Conservation (phyloP, 2,329 filamentous ascomycete species). For the Colletotrichum lini region DNA sequence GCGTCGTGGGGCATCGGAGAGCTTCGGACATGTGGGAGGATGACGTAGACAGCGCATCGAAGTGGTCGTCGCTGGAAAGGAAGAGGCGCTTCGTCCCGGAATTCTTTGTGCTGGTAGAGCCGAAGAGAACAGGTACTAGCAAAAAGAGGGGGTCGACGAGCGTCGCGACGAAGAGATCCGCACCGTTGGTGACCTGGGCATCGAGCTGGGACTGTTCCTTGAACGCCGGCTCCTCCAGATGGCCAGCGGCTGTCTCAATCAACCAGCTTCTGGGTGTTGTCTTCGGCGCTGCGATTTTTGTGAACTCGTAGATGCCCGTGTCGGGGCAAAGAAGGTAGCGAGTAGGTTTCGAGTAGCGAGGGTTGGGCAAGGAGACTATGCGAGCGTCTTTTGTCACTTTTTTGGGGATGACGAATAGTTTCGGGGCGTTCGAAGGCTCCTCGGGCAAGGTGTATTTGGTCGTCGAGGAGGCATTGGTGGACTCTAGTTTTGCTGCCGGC, state of each 20-base stretch:
- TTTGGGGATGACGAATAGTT: constrained; percentile 74
- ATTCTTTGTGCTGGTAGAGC: constrained; percentile 57
- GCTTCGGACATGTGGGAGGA: constrained; percentile 73
- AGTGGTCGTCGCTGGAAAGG: constrained; percentile 78
- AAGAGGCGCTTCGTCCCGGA: constrained; percentile 73
- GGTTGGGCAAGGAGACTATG: constrained; percentile 73
- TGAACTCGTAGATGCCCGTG: constrained; percentile 77
- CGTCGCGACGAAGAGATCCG: constrained; percentile 88
- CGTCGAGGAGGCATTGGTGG: constrained; percentile 46
- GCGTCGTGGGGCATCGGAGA: constrained; percentile 63
- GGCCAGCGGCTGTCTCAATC: constrained; percentile 56
- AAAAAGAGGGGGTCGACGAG: constrained; percentile 89
- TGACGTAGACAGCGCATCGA: constrained; percentile 72
- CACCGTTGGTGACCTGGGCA: constrained; percentile 69
- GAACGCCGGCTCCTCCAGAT: constrained; percentile 42
- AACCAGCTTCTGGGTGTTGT: constrained; percentile 74
- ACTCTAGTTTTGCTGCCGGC: constrained; percentile 51
- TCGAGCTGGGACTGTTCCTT: constrained; percentile 43
- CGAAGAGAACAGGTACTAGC: constrained; percentile 78
- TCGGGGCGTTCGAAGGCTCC: constrained; percentile 61
- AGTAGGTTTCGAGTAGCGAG: constrained; percentile 67
- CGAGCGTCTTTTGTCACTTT: constrained; percentile 66
- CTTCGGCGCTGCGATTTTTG: constrained; percentile 67
- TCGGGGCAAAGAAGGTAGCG: constrained; percentile 75
- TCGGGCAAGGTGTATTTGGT: constrained; percentile 58